A percentile compares a stretch with the other conserved stretches of the same genome.
Evolutionary conservation across 2,329 filamentous ascomycete genomes (phyloP).

Genomic region (Diaporthe amygdali): DNA sequence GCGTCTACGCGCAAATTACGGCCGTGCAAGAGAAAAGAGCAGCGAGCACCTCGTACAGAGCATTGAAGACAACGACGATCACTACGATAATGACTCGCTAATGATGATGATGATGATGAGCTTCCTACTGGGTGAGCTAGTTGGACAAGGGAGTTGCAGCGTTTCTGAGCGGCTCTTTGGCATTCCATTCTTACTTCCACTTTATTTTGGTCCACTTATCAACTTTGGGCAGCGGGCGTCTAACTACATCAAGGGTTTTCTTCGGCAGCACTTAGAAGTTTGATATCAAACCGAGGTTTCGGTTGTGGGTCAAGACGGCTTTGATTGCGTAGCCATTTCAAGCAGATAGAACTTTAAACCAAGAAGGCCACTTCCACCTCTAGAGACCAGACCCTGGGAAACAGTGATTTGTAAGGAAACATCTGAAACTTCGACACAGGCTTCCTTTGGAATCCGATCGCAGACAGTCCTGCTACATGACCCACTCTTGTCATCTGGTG

Average conservation of each 20-base stretch:
- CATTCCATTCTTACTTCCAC: neutral
- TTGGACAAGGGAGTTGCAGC: neutral
- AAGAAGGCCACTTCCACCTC: neutral
- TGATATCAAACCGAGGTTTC: slow-evolving; percentile 8
- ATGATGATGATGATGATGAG: neutral
- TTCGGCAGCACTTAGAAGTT: neutral
- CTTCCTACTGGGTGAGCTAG: neutral
- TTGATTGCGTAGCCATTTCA: neutral
- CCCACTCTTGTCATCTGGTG: slow-evolving; percentile 12
- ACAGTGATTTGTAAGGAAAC: neutral
- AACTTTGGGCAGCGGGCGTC: neutral
- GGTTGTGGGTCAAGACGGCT: slow-evolving; percentile 9
- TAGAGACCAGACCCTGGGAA: neutral
- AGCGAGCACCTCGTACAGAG: neutral
- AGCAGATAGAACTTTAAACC: slow-evolving; percentile 10
- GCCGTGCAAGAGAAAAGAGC: neutral
- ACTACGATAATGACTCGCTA: slow-evolving; percentile 24
- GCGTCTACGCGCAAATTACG: neutral
- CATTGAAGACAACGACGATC: slow-evolving; percentile 33
- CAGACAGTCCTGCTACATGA: slow-evolving; percentile 2
- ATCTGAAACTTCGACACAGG: slow-evolving; percentile 10
- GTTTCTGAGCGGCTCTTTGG: neutral
- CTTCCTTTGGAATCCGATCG: neutral
- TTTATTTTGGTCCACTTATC: neutral
- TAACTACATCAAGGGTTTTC: neutral